Percentiles rank a stretch among this genome's conserved stretches.
Conservation (phyloP, 1,139 yeast species). For the Hemisphaericaspora lyxosophila region DNA sequence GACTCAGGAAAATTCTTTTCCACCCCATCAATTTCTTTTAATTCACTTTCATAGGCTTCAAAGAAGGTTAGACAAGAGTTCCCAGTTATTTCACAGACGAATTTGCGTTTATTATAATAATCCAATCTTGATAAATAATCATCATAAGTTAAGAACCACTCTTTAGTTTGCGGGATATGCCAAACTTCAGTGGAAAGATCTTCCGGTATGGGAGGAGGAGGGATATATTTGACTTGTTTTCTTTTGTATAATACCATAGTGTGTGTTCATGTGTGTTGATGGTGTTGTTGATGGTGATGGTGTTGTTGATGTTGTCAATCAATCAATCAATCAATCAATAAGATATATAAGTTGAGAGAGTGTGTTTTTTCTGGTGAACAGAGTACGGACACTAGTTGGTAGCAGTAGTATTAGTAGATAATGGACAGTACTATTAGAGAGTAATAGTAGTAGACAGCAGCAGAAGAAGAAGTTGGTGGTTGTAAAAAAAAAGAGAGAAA, state of each 20-base stretch:
- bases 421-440: no score
- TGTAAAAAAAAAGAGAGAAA: not conserved
- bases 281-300: conserved; percentile 2
- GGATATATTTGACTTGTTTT: conserved; percentile 60
- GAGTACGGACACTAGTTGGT: no score
- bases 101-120: conserved; percentile 70
- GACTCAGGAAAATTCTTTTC: conserved; percentile 88
- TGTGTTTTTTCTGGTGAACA: no score
- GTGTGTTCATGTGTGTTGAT: conserved; percentile 1
- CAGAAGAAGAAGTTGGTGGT: not conserved
- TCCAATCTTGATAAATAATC: conserved; percentile 70
- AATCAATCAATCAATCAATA: no score
- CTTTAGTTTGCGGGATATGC: conserved; percentile 80
- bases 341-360: no score
- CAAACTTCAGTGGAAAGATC: conserved; percentile 62
- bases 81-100: conserved; percentile 95
- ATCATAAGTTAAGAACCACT: conserved; percentile 79
- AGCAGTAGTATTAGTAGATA: no score
- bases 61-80: conserved; percentile 87
- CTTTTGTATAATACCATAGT: conserved; percentile 69
- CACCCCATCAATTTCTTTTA: conserved; percentile 64
- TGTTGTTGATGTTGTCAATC: no score
- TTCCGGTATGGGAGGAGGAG: conserved; percentile 55
- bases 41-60: conserved; percentile 81
- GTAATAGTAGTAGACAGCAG: no score